Percentiles rank a stretch among this genome's conserved stretches.
Conservation (phyloP, 305 asterid species). For the Fraxinus ornus region DNA sequence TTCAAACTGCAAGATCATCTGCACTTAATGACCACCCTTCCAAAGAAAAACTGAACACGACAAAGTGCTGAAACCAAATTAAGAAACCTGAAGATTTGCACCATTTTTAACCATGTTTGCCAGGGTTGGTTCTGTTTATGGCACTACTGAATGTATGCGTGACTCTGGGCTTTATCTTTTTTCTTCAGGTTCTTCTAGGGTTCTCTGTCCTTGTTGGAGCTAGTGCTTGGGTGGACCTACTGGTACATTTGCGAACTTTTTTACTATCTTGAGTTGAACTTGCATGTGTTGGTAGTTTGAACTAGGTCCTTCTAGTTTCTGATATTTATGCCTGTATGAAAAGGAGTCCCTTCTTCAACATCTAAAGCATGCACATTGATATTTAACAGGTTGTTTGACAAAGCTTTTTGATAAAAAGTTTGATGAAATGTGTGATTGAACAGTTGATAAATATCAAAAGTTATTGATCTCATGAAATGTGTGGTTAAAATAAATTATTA, state of each 20-base stretch:
- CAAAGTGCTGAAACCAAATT: background rate
- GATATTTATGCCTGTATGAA: background rate
- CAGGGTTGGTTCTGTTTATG: background rate
- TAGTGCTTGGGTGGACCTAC: conserved; percentile 97
- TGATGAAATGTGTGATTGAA: background rate
- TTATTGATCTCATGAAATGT: background rate
- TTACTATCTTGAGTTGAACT: conserved; percentile 12
- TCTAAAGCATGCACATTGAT: background rate
- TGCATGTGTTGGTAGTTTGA: background rate
- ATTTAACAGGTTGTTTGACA: background rate
- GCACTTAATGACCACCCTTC: background rate
- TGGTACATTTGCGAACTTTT: conserved; percentile 50
- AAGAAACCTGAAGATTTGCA: background rate
- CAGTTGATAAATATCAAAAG: background rate
- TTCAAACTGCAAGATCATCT: background rate
- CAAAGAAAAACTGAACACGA: background rate
- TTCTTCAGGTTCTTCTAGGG: conserved; percentile 82
- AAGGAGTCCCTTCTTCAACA: background rate
- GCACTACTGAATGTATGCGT: background rate
- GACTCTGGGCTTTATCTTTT: conserved; percentile 18
- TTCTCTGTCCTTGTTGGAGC: conserved; percentile 98
- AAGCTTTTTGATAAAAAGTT: background rate
- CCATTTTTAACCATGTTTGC: background rate
- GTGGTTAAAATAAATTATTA: background rate
- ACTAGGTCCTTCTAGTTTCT: background rate